Conservation (phyloP, 129 eudicot species). For the Ambrosia artemisiifolia region DNA sequence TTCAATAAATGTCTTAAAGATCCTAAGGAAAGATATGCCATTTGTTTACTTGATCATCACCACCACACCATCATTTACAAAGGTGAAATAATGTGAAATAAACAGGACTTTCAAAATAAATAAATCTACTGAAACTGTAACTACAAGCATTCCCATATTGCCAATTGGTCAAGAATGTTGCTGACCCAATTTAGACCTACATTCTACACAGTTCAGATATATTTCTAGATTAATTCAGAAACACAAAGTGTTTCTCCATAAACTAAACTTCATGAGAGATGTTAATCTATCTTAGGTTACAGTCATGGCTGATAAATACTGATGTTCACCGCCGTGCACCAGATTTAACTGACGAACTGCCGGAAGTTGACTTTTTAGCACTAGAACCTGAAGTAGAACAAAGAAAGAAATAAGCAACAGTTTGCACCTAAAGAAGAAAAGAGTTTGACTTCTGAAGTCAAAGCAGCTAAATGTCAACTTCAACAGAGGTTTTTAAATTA, state of each 20-base stretch:
- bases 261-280: background rate
- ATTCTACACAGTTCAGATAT: constrained; percentile 14
- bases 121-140: background rate
- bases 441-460: constrained; percentile 14
- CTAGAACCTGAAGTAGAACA: constrained; percentile 23
- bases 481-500: background rate
- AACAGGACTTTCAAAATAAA: background rate
- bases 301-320: background rate
- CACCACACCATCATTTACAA: too few species aligned
- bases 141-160: background rate
- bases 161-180: constrained; percentile 17
- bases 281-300: constrained; percentile 23
- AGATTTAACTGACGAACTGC: constrained; percentile 25
- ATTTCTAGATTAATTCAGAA: constrained; percentile 13
- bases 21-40: too few species aligned
- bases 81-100: background rate
- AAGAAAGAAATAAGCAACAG: constrained; percentile 4
- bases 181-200: constrained; percentile 26
- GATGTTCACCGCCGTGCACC: constrained; percentile 21
- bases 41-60: too few species aligned
- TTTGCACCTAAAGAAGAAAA: constrained; percentile 1
- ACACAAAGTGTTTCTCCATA: constrained; percentile 18
- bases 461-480: constrained; percentile 2
- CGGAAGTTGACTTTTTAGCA: constrained; percentile 29
- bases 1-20: too few species aligned